Percentiles rank a stretch among this genome's conserved stretches.
phyloP scores from a whole-genome alignment of 768 basidiomycete species.

The Erythrobasidium yunnanense region DNA sequence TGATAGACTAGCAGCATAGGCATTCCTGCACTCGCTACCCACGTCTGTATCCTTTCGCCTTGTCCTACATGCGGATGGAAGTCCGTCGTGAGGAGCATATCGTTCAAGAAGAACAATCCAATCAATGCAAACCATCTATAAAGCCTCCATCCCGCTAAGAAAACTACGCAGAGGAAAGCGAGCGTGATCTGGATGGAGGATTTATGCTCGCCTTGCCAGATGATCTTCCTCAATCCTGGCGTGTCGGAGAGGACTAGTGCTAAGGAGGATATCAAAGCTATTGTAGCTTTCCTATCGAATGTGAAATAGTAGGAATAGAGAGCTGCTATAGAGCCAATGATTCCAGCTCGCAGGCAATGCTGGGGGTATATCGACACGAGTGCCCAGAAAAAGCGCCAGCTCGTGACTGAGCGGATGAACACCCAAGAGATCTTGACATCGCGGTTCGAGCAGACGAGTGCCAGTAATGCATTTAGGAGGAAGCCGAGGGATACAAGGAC shows the following conservation, averaged over 20 bases:
- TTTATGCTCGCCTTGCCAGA: slow-evolving; percentile 11
- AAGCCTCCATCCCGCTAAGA: background rate
- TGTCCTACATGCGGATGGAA: background rate
- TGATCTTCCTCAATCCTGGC: background rate
- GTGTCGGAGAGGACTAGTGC: slow-evolving; percentile 7
- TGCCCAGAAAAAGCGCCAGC: slow-evolving; percentile 20
- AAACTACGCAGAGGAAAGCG: background rate
- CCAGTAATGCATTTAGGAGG: background rate
- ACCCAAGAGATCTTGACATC: slow-evolving; percentile 17
- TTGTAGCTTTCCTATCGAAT: slow-evolving; percentile 9
- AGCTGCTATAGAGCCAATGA: background rate
- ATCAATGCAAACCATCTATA: slow-evolving; percentile 12
- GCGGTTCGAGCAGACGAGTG: background rate
- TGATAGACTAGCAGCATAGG: slow-evolving; percentile 7
- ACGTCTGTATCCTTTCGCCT: background rate
- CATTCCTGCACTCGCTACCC: background rate
- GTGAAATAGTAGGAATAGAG: background rate
- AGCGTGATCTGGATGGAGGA: background rate
- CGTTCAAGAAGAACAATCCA: slow-evolving; percentile 4
- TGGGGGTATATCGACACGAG: slow-evolving; percentile 5
- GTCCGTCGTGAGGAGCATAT: slow-evolving; percentile 11
- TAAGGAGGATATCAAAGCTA: background rate
- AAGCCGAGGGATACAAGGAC: background rate
- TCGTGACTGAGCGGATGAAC: slow-evolving; percentile 5
- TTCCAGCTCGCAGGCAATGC: background rate